phyloP scores from a whole-genome alignment of 1,284 basidiomycete species.

The Phenoliferia sp. region DNA sequence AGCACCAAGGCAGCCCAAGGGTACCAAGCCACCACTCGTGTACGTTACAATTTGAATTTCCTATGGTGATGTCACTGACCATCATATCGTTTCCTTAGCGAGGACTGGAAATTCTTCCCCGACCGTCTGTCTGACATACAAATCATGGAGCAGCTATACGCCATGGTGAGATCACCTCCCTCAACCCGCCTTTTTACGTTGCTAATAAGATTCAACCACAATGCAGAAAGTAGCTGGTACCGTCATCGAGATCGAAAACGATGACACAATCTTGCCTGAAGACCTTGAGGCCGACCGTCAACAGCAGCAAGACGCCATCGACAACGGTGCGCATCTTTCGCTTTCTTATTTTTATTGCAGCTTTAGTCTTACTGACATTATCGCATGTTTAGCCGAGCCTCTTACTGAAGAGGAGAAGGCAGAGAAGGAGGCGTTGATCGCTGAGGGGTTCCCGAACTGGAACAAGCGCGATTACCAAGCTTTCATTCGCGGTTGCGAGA shows the following conservation, averaged over 20 bases:
- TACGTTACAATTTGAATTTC: background rate
- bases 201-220: background rate
- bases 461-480: conserved; percentile 89
- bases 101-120: conserved; percentile 98
- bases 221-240: conserved; percentile 56
- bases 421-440: conserved; percentile 71
- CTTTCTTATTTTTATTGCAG: background rate
- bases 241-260: conserved; percentile 61
- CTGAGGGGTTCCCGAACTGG: conserved; percentile 83
- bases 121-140: conserved; percentile 75
- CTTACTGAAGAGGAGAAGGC: conserved; percentile 72
- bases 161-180: conserved; percentile 53
- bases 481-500: conserved; percentile 78
- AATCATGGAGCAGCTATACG: conserved; percentile 77
- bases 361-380: background rate
- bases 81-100: conserved; percentile 48
- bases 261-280: conserved; percentile 69
- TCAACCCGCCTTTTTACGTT: background rate
- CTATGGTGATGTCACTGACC: background rate
- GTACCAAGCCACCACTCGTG: conserved; percentile 14
- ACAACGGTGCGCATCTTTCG: conserved; percentile 55
- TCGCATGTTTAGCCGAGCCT: conserved; percentile 60
- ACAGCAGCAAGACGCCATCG: conserved; percentile 76
- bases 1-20: conserved; percentile 5
- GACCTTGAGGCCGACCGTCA: conserved; percentile 75